Evolutionary conservation across 257 asterid species (phyloP), one percentile per base, ranked within the genome.

Genomic region (Solanum lycopersicoides): DNA sequence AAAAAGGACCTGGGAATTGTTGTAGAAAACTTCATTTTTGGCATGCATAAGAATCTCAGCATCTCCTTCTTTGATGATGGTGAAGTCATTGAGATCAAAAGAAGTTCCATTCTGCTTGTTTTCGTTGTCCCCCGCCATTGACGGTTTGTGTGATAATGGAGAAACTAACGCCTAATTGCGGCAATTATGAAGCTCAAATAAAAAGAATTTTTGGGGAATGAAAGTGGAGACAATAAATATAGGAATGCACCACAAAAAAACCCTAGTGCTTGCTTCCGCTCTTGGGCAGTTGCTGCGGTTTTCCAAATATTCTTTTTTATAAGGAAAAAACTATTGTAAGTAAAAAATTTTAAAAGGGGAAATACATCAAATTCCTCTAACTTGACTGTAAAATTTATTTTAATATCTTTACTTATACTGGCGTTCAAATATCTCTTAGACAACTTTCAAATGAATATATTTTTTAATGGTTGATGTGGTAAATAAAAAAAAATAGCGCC

Each of bases 41-140:
- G 95, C 90, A 91, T 93, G 98, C 99, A 96, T 96, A 47, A 97
- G 89, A 86, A 97, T 95, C 96, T 96, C 98, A 39, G 99, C 99
- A 87, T 97, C 97, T 47, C 99, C 99, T 90, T 97, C 99, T 89
- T 93, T 96, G 87, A 96, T 92, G 34, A 96, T 86, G 34, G 92
- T 89, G 85, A 90, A 94, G 82, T 95, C 99, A 87, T 92, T 90
- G 60, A 94, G 91, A 92, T 93, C 98, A 76, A 93, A 89, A 20
- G 97, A 88, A 83, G 10, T 47, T 74, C 91, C 25, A 88, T 89
- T 87, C 77, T 89, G 90, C 86, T 88, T 87, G 85, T 87, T 88
- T 71, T 80, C 89, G 45, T 90, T 93, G 35, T 86, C 93, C 47
- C 88, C 88, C 25, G 90, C 93, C 95, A 95, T 95, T 30, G 84